phyloP scores from a whole-genome alignment of 768 basidiomycete genomes.

The Pleurotus eryngii region DNA sequence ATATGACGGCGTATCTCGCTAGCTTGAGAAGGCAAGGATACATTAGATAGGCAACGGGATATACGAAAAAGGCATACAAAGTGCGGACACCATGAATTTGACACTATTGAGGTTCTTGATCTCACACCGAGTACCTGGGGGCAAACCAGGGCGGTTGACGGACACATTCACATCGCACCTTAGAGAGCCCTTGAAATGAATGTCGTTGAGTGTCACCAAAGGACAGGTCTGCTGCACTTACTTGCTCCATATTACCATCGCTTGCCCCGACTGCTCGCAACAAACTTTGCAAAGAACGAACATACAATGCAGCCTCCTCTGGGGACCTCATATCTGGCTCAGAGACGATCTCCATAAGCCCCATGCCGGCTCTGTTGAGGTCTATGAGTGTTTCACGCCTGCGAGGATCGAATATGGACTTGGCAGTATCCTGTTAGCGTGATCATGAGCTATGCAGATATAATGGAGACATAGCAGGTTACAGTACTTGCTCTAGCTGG shows the following conservation, averaged over 20 bases:
- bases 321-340: constrained; percentile 88
- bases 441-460: not conserved
- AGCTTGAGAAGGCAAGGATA: constrained; percentile 37
- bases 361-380: constrained; percentile 86
- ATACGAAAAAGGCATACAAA: constrained; percentile 49
- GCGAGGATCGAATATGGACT: constrained; percentile 61
- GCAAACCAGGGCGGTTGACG: constrained; percentile 61
- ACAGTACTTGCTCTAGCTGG: constrained; percentile 86
- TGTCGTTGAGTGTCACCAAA: too few species aligned
- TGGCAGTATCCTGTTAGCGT: constrained; percentile 76
- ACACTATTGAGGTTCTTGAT: constrained; percentile 96
- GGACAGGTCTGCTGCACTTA: constrained; percentile 19
- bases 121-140: constrained; percentile 84
- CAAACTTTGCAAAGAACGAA: constrained; percentile 75
- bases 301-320: constrained; percentile 88
- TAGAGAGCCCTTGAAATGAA: constrained; percentile 72
- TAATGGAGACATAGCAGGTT: not conserved
- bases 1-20: constrained; percentile 83
- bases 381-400: constrained; percentile 65
- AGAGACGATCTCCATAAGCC: constrained; percentile 94
- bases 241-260: constrained; percentile 97
- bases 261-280: constrained; percentile 83
- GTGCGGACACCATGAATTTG: constrained; percentile 78
- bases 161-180: constrained; percentile 97
- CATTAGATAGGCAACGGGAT: not conserved